These are phyloP conservation scores for Singerocomus inundabilis DNA, from an alignment of 1,284 basidiomycete species.

Conservation along the genomic window DNA sequence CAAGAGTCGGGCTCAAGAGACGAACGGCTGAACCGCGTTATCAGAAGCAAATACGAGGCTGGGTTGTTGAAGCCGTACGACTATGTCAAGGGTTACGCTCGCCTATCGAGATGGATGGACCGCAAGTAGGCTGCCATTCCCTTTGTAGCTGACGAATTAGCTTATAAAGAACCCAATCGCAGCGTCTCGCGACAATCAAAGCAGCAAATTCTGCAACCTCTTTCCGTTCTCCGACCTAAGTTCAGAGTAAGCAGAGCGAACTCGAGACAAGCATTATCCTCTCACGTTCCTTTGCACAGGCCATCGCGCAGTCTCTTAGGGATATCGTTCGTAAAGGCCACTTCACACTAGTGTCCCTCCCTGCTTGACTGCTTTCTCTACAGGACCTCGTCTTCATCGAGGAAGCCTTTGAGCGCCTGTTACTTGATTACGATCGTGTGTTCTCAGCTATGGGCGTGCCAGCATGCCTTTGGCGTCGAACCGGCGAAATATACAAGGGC, in stretches of 20 bases:
- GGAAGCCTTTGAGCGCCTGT: conserved; percentile 93
- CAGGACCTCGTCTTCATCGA: conserved; percentile 97
- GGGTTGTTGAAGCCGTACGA: conserved; percentile 94
- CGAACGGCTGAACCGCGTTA: conserved; percentile 88
- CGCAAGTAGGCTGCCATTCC: conserved; percentile 57
- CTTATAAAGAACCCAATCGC: neutral
- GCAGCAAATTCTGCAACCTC: conserved; percentile 84
- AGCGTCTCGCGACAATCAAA: conserved; percentile 89
- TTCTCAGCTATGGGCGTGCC: conserved; percentile 97
- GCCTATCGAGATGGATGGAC: conserved; percentile 94
- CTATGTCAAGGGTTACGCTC: conserved; percentile 91
- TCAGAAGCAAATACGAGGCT: conserved; percentile 96
- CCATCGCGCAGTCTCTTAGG: conserved; percentile 85
- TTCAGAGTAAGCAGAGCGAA: conserved; percentile 63
- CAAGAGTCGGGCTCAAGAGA: conserved; percentile 90
- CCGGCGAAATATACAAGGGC: conserved; percentile 98
- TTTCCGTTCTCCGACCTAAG: conserved; percentile 90
- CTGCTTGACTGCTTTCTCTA: neutral
- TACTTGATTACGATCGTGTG: conserved; percentile 95
- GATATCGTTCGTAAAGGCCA: conserved; percentile 62
- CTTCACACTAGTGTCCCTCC: neutral
- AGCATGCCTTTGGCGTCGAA: conserved; percentile 94
- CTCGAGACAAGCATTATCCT: neutral
- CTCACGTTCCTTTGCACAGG: conserved; percentile 40
- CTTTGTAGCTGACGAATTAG: neutral